phyloP scores from a whole-genome alignment of 768 basidiomycete genomes.

The Termitomyces sp. region DNA sequence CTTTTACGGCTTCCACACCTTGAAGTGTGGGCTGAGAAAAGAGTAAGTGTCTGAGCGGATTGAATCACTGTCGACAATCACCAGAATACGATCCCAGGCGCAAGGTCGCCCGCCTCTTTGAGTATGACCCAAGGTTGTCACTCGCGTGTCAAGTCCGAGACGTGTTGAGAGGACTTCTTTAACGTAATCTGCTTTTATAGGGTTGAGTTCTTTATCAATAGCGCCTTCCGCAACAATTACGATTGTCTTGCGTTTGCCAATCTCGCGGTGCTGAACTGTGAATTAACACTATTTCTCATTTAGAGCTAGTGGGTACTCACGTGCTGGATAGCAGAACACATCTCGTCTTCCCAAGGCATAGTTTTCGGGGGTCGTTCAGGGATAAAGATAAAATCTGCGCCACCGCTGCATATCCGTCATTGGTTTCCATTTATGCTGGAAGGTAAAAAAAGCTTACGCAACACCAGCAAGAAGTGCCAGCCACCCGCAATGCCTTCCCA shows the following conservation, averaged over 20 bases:
- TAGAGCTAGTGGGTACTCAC: constrained; percentile 36
- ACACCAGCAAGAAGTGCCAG: constrained; percentile 90
- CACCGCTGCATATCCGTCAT: constrained; percentile 43
- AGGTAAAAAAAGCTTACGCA: constrained; percentile 43
- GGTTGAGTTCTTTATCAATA: constrained; percentile 79
- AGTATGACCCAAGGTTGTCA: constrained; percentile 95
- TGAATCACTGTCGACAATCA: constrained; percentile 25
- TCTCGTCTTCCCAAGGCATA: constrained; percentile 85
- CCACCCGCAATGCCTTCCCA: constrained; percentile 99
- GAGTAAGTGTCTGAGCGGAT: neutral
- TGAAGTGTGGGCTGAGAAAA: constrained; percentile 82
- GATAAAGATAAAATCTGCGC: constrained; percentile 97
- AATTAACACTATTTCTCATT: neutral
- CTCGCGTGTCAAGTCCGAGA: constrained; percentile 90
- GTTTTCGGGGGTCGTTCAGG: constrained; percentile 83
- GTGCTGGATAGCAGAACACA: constrained; percentile 80
- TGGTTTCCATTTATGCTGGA: neutral
- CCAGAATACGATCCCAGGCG: constrained; percentile 89
- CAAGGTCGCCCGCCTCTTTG: constrained; percentile 94
- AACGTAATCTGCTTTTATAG: constrained; percentile 86
- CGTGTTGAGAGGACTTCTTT: constrained; percentile 84
- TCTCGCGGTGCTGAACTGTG: constrained; percentile 67
- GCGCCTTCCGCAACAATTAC: constrained; percentile 98
- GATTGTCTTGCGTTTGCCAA: constrained; percentile 97
- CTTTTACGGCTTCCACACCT: constrained; percentile 89